Conservation (phyloP, 1,284 basidiomycete genomes). For the Fistulinella staudtii region DNA sequence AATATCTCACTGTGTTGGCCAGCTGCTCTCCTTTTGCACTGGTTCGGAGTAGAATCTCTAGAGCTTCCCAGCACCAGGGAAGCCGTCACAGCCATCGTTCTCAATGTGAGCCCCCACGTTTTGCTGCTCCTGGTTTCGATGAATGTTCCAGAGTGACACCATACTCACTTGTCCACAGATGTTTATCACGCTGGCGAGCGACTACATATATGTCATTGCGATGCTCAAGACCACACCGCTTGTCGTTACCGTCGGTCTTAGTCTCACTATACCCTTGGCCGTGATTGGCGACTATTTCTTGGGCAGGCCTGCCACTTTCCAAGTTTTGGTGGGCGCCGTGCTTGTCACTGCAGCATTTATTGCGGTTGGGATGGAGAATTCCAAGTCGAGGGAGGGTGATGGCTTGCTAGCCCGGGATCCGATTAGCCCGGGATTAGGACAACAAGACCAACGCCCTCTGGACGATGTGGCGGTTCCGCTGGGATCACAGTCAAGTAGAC, state of each 20-base stretch:
- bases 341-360: slow-evolving; percentile 68
- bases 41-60: slow-evolving; percentile 72
- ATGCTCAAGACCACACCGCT: slow-evolving; percentile 97
- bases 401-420: slow-evolving; percentile 3
- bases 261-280: slow-evolving; percentile 91
- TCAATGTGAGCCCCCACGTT: slow-evolving; percentile 75
- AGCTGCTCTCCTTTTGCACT: slow-evolving; percentile 77
- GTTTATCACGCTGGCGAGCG: slow-evolving; percentile 80
- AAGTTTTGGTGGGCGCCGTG: slow-evolving; percentile 63
- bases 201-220: slow-evolving; percentile 85
- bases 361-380: slow-evolving; percentile 60
- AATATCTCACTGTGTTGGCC: slow-evolving; percentile 85
- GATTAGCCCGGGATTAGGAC: slow-evolving; percentile 2
- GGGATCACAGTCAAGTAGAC: slow-evolving; percentile 7
- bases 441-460: slow-evolving; percentile 3
- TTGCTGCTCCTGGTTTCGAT: too few relatives aligned
- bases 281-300: slow-evolving; percentile 77
- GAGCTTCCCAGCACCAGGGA: slow-evolving; percentile 62
- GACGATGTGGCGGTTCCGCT: slow-evolving; percentile 7
- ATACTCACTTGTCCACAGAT: slow-evolving; percentile 51
- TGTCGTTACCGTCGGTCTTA: slow-evolving; percentile 90
- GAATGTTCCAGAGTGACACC: too few relatives aligned
- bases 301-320: slow-evolving; percentile 48
- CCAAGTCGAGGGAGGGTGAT: slow-evolving; percentile 22
- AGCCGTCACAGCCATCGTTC: slow-evolving; percentile 62